phyloP scores from a whole-genome alignment of 495 filamentous ascomycete genomes.

The Lasiosphaeria miniovina region DNA sequence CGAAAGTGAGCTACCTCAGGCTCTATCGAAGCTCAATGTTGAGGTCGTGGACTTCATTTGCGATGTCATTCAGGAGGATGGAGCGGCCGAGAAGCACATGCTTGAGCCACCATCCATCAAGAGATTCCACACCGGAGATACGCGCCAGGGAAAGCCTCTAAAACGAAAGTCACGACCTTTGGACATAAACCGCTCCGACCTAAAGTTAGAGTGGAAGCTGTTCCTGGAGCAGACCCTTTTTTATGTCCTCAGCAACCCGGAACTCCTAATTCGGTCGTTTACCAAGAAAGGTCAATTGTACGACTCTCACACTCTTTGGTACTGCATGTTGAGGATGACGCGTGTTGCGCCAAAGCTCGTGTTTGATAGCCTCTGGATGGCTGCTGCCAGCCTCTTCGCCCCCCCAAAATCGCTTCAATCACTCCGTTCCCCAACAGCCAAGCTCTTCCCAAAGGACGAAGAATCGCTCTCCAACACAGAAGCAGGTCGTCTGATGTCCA shows the following conservation, averaged over 20 bases:
- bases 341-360: conserved; percentile 53
- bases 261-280: conserved; percentile 65
- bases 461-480: conserved; percentile 40
- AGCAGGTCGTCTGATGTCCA: conserved; percentile 48
- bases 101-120: conserved; percentile 38
- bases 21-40: conserved; percentile 40
- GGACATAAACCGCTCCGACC: conserved; percentile 17
- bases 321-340: conserved; percentile 52
- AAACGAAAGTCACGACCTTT: conserved; percentile 32
- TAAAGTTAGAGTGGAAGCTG: conserved; percentile 46
- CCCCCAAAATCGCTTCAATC: conserved; percentile 57
- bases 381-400: conserved; percentile 63
- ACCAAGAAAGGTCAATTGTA: conserved; percentile 42
- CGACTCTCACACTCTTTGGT: conserved; percentile 51
- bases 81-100: conserved; percentile 45
- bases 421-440: conserved; percentile 38
- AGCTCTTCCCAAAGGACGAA: conserved; percentile 37
- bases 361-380: conserved; percentile 74
- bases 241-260: conserved; percentile 65
- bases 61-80: conserved; percentile 50
- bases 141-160: conserved; percentile 32
- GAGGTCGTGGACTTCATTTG: conserved; percentile 52
- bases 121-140: conserved; percentile 24
- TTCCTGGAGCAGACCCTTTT: conserved; percentile 76
- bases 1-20: conserved; percentile 41